Percentiles rank a stretch among this genome's conserved stretches.
Conservation (phyloP, 148 eudicot species). For the Agrostemma githago region DNA sequence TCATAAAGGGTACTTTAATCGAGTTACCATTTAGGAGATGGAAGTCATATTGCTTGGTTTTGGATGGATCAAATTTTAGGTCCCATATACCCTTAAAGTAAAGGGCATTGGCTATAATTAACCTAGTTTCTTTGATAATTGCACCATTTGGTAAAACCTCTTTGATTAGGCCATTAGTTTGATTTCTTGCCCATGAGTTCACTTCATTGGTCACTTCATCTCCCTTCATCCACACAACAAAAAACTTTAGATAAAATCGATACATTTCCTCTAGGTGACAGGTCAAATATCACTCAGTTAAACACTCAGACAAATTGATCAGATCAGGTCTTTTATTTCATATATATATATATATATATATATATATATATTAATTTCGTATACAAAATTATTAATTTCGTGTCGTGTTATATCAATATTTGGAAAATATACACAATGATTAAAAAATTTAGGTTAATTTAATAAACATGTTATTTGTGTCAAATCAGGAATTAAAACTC, state of each 20-base stretch:
- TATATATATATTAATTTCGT: no score
- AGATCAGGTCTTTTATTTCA: no score
- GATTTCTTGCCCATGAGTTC: slow-evolving; percentile 55
- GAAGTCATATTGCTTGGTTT: slow-evolving; percentile 50
- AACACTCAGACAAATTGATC: no score
- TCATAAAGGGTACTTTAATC: slow-evolving; percentile 68
- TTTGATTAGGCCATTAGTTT: slow-evolving; percentile 69
- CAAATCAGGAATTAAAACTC: no score
- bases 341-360: no score
- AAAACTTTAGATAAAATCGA: not conserved
- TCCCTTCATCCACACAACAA: not conserved
- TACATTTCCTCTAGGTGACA: no score
- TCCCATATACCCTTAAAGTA: slow-evolving; percentile 83
- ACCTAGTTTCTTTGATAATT: slow-evolving; percentile 45
- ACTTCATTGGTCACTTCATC: not conserved
- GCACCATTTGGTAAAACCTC: slow-evolving; percentile 61
- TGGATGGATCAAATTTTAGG: slow-evolving; percentile 49
- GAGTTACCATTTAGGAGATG: slow-evolving; percentile 57
- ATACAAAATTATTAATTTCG: no score
- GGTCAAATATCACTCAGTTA: no score
- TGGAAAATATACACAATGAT: no score
- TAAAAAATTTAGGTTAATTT: no score
- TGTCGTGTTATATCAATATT: no score
- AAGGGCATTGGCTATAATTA: slow-evolving; percentile 67
- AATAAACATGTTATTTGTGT: no score